Conservation (phyloP, 176 grass and related monocot genomes). For the Aegilops sharonensis region DNA sequence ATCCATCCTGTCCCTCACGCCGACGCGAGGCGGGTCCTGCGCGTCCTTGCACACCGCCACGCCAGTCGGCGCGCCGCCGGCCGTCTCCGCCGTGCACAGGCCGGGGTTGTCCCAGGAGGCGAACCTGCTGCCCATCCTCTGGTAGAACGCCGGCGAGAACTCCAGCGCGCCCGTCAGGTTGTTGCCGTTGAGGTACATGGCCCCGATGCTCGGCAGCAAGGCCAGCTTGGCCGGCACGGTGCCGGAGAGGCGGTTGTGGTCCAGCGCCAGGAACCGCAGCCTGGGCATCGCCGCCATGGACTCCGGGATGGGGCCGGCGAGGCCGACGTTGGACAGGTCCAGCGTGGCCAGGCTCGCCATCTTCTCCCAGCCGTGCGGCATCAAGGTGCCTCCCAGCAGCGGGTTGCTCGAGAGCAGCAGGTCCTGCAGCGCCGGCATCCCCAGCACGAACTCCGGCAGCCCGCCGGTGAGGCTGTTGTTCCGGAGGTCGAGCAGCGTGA, state of each 20-base stretch:
- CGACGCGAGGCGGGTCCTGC: background rate
- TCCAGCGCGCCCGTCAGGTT: conserved; percentile 69
- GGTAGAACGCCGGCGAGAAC: conserved; percentile 69
- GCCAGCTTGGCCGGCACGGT: conserved; percentile 52
- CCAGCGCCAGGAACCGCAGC: conserved; percentile 71
- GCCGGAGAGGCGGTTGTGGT: conserved; percentile 71
- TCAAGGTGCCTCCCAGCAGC: conserved; percentile 47
- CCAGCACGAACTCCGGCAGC: conserved; percentile 26
- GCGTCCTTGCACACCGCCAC: conserved; percentile 5
- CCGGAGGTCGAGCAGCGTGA: conserved; percentile 77
- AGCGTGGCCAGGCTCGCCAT: conserved; percentile 58
- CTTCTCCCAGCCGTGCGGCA: conserved; percentile 37
- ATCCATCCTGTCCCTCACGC: background rate
- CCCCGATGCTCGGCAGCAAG: conserved; percentile 53
- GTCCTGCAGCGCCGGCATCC: conserved; percentile 62
- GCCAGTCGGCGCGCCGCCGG: background rate
- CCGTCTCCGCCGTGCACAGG: conserved; percentile 45
- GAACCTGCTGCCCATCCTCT: conserved; percentile 78
- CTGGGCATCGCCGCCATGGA: conserved; percentile 50
- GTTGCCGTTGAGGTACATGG: conserved; percentile 88
- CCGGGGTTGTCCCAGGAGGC: conserved; percentile 87
- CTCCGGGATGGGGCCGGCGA: conserved; percentile 56
- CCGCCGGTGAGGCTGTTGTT: conserved; percentile 76
- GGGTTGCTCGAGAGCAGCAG: conserved; percentile 81
- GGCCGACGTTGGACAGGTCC: conserved; percentile 53